Base-by-base conservation (phyloP, 345 rosid species). In the Pistacia atlantica region DNA sequence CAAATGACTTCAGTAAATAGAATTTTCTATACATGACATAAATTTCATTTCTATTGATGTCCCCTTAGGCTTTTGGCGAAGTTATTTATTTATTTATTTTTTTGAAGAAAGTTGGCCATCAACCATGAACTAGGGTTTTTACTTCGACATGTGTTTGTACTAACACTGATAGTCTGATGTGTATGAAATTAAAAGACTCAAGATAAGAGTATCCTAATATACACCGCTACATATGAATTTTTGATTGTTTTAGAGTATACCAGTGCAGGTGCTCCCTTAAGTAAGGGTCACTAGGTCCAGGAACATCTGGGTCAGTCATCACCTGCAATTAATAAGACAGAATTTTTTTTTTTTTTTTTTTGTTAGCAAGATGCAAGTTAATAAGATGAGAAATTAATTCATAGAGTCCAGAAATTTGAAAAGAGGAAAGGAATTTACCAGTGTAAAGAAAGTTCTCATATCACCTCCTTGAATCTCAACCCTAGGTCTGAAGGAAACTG, bases 231-330 rank as follows among this genome's bases (percentile, higher is more conserved):
- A 46, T 49, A 37, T 11, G 45, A 37, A 61, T 18, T 56, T 71
- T 58, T 45, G 2, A 42, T 1, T 9, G 67, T 22, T 70, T 0
- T 37, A 57, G 60, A 38, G 62, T 74, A 75, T 88, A 89, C 93
- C 93, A 90, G 76, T 90, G 93, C 51, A 90, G 82, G 77, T 90
- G 90, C 71, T 90, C 93, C 78, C 84, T 88, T 14, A 82, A 72
- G 74, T 74, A 90, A 57, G 94, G 94, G 78, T 90, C 90, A 79
- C 92, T 88, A 67, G 94, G 94, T 65, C 94, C 89, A 58, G 94
- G 94, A 73, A 83, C 90, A 84, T 90, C 94, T 7, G 94, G 94
- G 77, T 90, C 94, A 16, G 87, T 72, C 94, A 90, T 85, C 49
- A 90, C 87, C 93, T 89, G 79, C 28, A 82, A 66, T 38, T 67